Percentiles rank a stretch among this genome's conserved stretches.
Conservation (phyloP, 2,329 filamentous ascomycete genomes). For the Magnaporthiopsis incrustans region DNA sequence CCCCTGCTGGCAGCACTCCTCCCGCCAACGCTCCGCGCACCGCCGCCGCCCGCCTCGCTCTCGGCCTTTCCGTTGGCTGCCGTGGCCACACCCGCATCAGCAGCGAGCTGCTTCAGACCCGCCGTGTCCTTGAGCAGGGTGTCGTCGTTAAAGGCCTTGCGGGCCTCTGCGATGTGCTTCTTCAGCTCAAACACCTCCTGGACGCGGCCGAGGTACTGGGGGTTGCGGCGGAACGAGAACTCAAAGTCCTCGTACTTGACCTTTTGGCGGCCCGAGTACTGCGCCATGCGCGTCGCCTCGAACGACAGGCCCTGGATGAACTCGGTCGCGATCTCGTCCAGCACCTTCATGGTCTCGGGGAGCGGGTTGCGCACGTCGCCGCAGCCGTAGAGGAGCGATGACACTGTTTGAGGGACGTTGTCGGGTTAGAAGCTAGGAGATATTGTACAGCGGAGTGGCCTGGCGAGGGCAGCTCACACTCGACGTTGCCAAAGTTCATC, state of each 20-base stretch:
- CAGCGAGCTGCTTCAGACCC: conserved; percentile 16
- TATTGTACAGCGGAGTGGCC: too few relatives aligned
- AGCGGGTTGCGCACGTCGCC: conserved; percentile 74
- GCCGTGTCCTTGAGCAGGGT: conserved; percentile 19
- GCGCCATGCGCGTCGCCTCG: conserved; percentile 76
- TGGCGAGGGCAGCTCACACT: conserved; percentile 51
- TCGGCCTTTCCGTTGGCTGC: conserved; percentile 9
- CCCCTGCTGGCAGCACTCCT: conserved; percentile 12
- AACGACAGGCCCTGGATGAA: conserved; percentile 93
- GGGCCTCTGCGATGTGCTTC: conserved; percentile 72
- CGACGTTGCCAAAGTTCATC: conserved; percentile 68
- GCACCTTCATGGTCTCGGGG: conserved; percentile 72
- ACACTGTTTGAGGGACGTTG: conserved; percentile 38
- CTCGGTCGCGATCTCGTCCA: conserved; percentile 94
- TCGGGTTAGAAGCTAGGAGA: too few relatives aligned
- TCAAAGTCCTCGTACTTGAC: conserved; percentile 98
- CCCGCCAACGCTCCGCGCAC: conserved; percentile 9
- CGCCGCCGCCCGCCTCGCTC: conserved; percentile 5
- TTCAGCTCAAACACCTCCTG: conserved; percentile 86
- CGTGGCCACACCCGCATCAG: conserved; percentile 9
- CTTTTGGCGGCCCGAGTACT: conserved; percentile 84
- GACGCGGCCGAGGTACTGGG: conserved; percentile 78
- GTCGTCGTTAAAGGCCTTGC: conserved; percentile 65
- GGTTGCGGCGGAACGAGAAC: conserved; percentile 82
- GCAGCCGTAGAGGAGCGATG: conserved; percentile 68